Evolutionary conservation across 2,329 filamentous ascomycete genomes (phyloP), one percentile per base, ranked within the genome.

Genomic region (Nothophoma quercina): DNA sequence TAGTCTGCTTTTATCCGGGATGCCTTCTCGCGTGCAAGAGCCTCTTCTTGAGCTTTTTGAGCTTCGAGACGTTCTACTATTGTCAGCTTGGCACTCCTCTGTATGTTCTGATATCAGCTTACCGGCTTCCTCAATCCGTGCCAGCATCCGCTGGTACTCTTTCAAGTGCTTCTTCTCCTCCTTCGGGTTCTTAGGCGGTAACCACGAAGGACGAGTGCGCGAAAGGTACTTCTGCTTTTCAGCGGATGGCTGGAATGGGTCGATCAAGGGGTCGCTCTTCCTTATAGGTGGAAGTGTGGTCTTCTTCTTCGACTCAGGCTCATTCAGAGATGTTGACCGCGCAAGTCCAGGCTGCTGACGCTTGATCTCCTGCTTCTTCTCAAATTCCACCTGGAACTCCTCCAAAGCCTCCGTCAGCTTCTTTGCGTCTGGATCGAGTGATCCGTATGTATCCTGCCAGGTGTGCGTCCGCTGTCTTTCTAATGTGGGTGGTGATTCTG

Each of bases 141-240:
- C 65, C 88, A 93, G 90, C 88, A 95, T 93, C 72, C 83, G 86
- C 75, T 93, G 88, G 69, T 93, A 95, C 70, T 95, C 87, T 67
- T 85, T 92, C 60, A 99, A 72, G 74, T 99, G 95, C 62, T 88
- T 88, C 71, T 85, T 90, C 77, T 99, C 95, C 74, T 99, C 95
- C 46, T 89, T 89, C 2, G 91, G 93, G 60, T 95, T 87, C 75
- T 95, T 95, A 1, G 90, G 90, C 1, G 91, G 90, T 2, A 95
- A 79, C 91, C 91, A 95, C 1, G 89, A 92, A 0, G 90, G 90
- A 29, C 90, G 82, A 2, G 67, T 95, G 15, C 91, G 83, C 19
- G 89, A 91, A 18, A 95, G 79, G 2, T 93, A 89, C 3, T 90
- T 90, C 67, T 93, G 89, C 71, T 95, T 95, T 75, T 95, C 90